Evolutionary conservation across 345 rosid species (phyloP).

Genomic region (Pistacia atlantica): DNA sequence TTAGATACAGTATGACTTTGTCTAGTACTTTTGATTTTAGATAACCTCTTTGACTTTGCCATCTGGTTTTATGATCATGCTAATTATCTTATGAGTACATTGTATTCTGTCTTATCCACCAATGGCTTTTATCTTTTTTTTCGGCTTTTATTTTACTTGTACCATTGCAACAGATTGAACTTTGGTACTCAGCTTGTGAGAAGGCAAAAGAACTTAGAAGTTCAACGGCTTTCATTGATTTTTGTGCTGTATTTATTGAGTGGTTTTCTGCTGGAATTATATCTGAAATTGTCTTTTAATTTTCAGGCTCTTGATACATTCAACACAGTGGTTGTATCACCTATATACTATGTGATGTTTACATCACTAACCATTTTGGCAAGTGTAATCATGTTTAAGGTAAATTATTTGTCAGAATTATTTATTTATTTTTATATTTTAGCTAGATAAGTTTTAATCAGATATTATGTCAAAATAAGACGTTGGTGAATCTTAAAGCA

Average conservation of each 20-base stretch:
- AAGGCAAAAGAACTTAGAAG: background rate
- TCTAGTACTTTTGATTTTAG: background rate
- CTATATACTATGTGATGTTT: constrained; percentile 90
- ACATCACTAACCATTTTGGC: constrained; percentile 85
- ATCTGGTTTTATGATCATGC: background rate
- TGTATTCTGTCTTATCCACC: background rate
- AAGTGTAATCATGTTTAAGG: constrained; percentile 96
- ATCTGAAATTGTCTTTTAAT: constrained; percentile 13
- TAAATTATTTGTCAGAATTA: constrained; percentile 15
- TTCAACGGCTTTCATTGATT: background rate
- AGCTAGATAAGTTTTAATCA: too few relatives aligned
- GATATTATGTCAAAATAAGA: too few relatives aligned
- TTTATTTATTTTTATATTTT: background rate
- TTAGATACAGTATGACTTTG: background rate
- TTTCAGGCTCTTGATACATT: constrained; percentile 94
- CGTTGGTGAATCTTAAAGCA: too few relatives aligned
- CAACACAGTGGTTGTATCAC: constrained; percentile 90
- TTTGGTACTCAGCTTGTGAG: background rate
- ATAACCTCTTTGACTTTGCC: background rate
- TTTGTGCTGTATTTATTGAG: constrained; percentile 2
- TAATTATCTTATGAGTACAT: background rate
- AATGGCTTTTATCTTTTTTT: background rate
- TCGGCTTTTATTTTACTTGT: background rate
- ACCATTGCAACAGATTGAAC: background rate
- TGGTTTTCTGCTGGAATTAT: constrained; percentile 1